Conservation (phyloP, 192 early-diverging fungal genomes). For the Umbelopsis sp. region DNA sequence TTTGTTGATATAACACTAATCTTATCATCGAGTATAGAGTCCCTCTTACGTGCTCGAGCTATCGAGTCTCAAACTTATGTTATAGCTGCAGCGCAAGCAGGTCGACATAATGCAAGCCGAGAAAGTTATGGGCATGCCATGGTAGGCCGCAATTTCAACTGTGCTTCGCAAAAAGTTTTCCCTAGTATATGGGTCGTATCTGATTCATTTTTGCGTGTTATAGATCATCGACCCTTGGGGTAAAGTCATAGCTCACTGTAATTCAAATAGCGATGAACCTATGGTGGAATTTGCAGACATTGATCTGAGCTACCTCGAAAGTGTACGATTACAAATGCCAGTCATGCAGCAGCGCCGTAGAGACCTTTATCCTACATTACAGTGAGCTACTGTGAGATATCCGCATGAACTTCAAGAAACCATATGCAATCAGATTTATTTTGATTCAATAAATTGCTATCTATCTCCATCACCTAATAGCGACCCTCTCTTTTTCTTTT, state of each 20-base stretch:
- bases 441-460: background rate
- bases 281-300: slow-evolving; percentile 66
- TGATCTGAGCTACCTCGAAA: slow-evolving; percentile 61
- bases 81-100: slow-evolving; percentile 77
- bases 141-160: slow-evolving; percentile 35
- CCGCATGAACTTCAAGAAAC: background rate
- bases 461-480: background rate
- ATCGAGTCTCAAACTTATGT: slow-evolving; percentile 88
- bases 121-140: slow-evolving; percentile 79
- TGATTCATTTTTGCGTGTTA: background rate
- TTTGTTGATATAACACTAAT: too few relatives aligned
- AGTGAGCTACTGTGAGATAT: background rate
- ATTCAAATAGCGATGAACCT: slow-evolving; percentile 51
- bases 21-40: slow-evolving; percentile 41
- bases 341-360: slow-evolving; percentile 69
- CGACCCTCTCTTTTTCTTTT: too few relatives aligned
- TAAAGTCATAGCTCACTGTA: slow-evolving; percentile 65
- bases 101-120: slow-evolving; percentile 72
- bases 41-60: slow-evolving; percentile 76
- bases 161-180: background rate
- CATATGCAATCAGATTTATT: background rate
- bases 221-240: slow-evolving; percentile 88
- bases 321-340: slow-evolving; percentile 73
- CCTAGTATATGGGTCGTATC: too few relatives aligned
- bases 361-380: slow-evolving; percentile 52